Evolutionary conservation across 2,329 filamentous ascomycete genomes (phyloP).

Genomic region (Colletotrichum tropicicola): DNA sequence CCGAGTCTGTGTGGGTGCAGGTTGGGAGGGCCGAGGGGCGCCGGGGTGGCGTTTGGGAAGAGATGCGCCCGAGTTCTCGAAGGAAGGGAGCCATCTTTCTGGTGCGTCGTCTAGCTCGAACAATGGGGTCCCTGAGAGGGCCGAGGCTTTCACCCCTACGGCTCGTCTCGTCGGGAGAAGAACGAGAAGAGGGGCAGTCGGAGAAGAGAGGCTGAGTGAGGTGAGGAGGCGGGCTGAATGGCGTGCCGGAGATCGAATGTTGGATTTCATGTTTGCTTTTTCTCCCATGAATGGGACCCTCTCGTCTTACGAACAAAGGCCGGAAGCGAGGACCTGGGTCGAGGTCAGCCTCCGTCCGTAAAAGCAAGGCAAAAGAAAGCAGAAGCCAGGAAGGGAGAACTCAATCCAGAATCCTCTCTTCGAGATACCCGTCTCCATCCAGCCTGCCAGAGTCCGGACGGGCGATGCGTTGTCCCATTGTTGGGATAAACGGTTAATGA

Average conservation of each 20-base stretch:
- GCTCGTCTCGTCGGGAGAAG: neutral
- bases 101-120: neutral
- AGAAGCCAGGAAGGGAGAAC: neutral
- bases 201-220: neutral
- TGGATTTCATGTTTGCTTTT: constrained; percentile 18
- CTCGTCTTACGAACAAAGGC: neutral
- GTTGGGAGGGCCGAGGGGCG: constrained; percentile 5
- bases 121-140: neutral
- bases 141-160: neutral
- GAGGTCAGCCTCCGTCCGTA: constrained; percentile 2
- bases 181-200: neutral
- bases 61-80: neutral
- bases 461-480: constrained; percentile 24
- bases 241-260: constrained; percentile 9
- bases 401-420: too few relatives aligned
- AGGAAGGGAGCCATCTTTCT: constrained; percentile 2
- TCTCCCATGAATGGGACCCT: neutral
- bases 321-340: neutral
- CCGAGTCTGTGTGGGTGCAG: constrained; percentile 23
- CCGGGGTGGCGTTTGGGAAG: constrained; percentile 4
- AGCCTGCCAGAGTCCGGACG: too few relatives aligned
- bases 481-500: constrained; percentile 6
- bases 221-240: neutral
- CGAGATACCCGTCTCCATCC: too few relatives aligned
- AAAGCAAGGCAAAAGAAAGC: neutral